Evolutionary conservation across 2,329 filamentous ascomycete genomes (phyloP).

Genomic region (Trichophyton simii): DNA sequence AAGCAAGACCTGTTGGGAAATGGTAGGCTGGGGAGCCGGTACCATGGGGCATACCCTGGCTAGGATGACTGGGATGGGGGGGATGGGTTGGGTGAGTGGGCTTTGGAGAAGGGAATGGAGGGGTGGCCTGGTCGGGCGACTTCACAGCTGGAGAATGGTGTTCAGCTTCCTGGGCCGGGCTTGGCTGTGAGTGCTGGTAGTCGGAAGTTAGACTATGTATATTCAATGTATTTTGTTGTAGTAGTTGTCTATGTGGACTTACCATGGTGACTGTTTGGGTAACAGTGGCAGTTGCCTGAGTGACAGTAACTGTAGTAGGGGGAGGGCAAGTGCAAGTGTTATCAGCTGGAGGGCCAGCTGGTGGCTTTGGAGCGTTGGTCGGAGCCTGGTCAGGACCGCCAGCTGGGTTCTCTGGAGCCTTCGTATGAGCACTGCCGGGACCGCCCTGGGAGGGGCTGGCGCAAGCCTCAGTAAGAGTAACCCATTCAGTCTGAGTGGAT

Average conservation of each 20-base stretch:
- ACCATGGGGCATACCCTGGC: not conserved
- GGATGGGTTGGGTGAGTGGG: not conserved
- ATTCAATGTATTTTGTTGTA: not conserved
- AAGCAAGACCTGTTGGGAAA: not conserved
- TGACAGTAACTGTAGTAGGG: conserved; percentile 8
- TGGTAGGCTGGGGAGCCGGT: not conserved
- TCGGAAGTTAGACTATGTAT: not conserved
- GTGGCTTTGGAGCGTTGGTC: not conserved
- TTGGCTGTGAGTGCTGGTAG: not conserved
- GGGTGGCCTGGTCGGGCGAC: not conserved
- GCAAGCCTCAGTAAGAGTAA: conserved; percentile 12
- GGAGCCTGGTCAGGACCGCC: not conserved
- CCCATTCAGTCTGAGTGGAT: conserved; percentile 20
- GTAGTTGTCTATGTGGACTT: not conserved
- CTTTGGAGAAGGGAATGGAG: not conserved
- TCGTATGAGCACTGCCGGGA: not conserved
- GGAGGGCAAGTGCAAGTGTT: not conserved
- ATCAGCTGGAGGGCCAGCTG: not conserved
- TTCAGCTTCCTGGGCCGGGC: not conserved
- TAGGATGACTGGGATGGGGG: not conserved
- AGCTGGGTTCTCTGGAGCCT: not conserved
- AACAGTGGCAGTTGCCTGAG: conserved; percentile 21
- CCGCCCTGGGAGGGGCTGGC: conserved; percentile 12
- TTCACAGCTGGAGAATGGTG: not conserved
- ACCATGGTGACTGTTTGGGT: conserved; percentile 2